Evolutionary conservation across 441 rosid genomes (phyloP).

Genomic region (Bruguiera hainesii): DNA sequence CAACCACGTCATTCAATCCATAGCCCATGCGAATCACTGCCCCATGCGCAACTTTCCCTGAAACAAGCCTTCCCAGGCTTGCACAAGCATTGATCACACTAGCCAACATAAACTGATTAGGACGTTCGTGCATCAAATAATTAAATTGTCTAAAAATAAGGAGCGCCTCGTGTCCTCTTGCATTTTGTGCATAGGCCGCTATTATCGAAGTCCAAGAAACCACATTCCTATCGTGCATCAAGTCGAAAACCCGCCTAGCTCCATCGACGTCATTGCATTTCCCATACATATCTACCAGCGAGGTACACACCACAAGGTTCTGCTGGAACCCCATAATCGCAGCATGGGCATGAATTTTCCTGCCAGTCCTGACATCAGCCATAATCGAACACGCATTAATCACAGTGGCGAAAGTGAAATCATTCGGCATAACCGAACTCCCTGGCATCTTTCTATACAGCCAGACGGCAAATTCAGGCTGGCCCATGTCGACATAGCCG

Average conservation of each 20-base stretch:
- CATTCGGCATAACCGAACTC: constrained; percentile 45
- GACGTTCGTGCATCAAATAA: constrained; percentile 20
- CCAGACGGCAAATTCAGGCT: constrained; percentile 37
- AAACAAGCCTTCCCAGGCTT: constrained; percentile 54
- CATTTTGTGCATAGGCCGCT: constrained; percentile 68
- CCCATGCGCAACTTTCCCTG: constrained; percentile 68
- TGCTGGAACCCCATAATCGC: constrained; percentile 42
- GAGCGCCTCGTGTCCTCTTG: constrained; percentile 62
- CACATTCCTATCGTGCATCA: constrained; percentile 51
- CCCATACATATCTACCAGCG: constrained; percentile 86
- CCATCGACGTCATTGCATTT: constrained; percentile 68
- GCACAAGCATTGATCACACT: constrained; percentile 69
- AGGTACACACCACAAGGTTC: constrained; percentile 60
- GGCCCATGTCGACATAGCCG: constrained; percentile 36
- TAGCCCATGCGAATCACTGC: constrained; percentile 46
- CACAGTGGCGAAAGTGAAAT: constrained; percentile 53
- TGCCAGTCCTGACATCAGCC: constrained; percentile 45
- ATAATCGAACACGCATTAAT: constrained; percentile 57
- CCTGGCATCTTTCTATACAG: constrained; percentile 41
- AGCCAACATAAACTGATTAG: constrained; percentile 63
- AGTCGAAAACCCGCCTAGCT: constrained; percentile 62
- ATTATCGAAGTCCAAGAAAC: constrained; percentile 84
- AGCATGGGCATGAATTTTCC: constrained; percentile 50
- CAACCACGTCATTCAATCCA: constrained; percentile 49
- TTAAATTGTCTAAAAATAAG: constrained; percentile 49